phyloP scores from a whole-genome alignment of 2,329 filamentous ascomycete species.

The Helotiales sp. region DNA sequence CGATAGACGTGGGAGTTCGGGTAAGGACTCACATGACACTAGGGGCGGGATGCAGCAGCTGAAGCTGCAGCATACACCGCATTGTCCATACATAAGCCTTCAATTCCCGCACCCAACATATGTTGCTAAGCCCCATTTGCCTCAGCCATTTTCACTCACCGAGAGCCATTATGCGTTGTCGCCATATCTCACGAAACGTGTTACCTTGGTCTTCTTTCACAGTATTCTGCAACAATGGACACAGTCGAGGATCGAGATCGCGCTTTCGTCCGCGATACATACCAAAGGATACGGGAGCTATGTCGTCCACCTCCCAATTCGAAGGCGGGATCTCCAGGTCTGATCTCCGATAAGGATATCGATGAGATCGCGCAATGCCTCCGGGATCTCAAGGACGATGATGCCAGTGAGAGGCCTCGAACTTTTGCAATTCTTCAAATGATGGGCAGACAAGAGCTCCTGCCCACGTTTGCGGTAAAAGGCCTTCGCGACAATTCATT shows the following conservation, averaged over 20 bases:
- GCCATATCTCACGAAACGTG: neutral
- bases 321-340: neutral
- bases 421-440: slow-evolving; percentile 6
- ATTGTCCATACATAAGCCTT: neutral
- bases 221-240: neutral
- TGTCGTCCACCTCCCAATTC: neutral
- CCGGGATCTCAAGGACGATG: slow-evolving; percentile 1
- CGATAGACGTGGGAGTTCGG: neutral
- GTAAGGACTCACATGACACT: neutral
- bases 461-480: neutral
- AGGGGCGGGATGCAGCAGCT: neutral
- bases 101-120: neutral
- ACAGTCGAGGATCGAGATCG: neutral
- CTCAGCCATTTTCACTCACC: neutral
- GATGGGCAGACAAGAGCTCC: slow-evolving; percentile 6
- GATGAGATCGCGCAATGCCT: slow-evolving; percentile 8
- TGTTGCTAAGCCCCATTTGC: neutral
- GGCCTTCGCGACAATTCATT: slow-evolving; percentile 11
- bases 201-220: no score
- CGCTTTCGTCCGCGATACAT: neutral
- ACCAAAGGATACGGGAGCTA: neutral
- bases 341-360: slow-evolving; percentile 4
- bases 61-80: neutral
- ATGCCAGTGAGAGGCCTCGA: slow-evolving; percentile 6
- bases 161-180: neutral